Conservation (phyloP, 2,329 filamentous ascomycete species). For the Metarhizium album region DNA sequence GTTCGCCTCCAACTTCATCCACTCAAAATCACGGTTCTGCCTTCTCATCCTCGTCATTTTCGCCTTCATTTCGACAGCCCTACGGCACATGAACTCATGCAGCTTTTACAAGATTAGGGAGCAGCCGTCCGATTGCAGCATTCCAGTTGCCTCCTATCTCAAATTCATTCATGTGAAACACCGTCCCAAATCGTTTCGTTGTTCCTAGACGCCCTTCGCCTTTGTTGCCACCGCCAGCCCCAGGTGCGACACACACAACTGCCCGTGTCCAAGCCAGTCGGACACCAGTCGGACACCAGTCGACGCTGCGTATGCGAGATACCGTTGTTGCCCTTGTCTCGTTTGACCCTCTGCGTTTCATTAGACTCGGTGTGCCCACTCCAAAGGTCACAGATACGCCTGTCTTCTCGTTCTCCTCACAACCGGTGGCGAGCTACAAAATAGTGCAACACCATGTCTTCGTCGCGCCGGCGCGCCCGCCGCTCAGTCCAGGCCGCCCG, state of each 20-base stretch:
- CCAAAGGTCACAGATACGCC: not conserved
- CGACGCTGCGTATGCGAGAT: not conserved
- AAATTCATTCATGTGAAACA: not conserved
- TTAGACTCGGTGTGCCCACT: not conserved
- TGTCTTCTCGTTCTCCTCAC: not conserved
- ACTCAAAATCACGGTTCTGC: not conserved
- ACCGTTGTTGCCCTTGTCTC: not conserved
- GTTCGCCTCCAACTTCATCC: not conserved
- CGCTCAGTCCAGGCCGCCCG: not conserved
- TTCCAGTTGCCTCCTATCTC: not conserved
- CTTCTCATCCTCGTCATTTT: not conserved
- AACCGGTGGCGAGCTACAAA: not conserved
- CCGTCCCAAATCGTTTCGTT: not conserved
- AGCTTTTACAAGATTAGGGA: not conserved
- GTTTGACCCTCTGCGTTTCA: not conserved
- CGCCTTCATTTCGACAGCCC: not conserved
- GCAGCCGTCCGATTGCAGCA: not conserved
- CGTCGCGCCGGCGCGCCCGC: not conserved
- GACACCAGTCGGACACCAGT: not conserved
- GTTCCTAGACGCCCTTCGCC: not conserved
- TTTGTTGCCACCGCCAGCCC: not conserved
- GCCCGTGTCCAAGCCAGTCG: not conserved
- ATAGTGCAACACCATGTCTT: slow-evolving; percentile 1
- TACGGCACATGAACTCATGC: not conserved
- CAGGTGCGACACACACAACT: not conserved